These are phyloP conservation scores for Penicillium parvum DNA, from an alignment of 495 filamentous ascomycete genomes.

Conservation along the genomic window DNA sequence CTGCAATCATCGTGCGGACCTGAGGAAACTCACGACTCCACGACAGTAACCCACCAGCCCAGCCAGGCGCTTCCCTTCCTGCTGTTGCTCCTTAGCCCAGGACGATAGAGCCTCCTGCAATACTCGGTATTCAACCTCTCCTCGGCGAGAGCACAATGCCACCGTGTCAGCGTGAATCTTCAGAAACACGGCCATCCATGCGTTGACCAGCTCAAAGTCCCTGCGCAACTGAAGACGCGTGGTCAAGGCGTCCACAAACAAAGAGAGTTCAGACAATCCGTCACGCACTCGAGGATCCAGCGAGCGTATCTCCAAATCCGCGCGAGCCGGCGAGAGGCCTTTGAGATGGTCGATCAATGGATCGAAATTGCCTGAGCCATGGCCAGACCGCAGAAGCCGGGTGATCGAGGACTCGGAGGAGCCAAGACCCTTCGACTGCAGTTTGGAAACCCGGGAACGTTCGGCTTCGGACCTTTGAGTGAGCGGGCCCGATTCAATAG, in stretches of 20 bases:
- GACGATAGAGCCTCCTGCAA: slow-evolving; percentile 51
- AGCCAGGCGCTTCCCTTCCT: slow-evolving; percentile 65
- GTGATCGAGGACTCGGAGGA: slow-evolving; percentile 50
- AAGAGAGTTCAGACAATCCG: slow-evolving; percentile 51
- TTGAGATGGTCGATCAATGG: slow-evolving; percentile 72
- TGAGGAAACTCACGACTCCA: slow-evolving; percentile 84
- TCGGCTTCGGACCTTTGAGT: slow-evolving; percentile 36
- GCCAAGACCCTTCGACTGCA: slow-evolving; percentile 23
- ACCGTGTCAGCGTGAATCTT: slow-evolving; percentile 65
- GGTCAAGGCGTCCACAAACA: slow-evolving; percentile 75
- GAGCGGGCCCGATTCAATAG: slow-evolving; percentile 39
- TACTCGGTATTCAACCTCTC: slow-evolving; percentile 32
- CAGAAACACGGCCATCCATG: slow-evolving; percentile 94
- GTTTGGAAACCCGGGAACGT: slow-evolving; percentile 51
- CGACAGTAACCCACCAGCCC: slow-evolving; percentile 78
- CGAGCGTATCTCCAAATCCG: slow-evolving; percentile 85
- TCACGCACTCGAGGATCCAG: slow-evolving; percentile 48
- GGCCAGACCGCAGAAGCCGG: slow-evolving; percentile 43
- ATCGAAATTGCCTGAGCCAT: slow-evolving; percentile 43
- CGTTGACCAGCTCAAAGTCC: slow-evolving; percentile 91
- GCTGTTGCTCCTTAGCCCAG: slow-evolving; percentile 65
- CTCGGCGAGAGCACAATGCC: slow-evolving; percentile 37
- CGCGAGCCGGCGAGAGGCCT: slow-evolving; percentile 69
- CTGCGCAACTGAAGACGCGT: slow-evolving; percentile 55
- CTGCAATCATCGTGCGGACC: slow-evolving; percentile 53